Conservation (phyloP, 1,284 basidiomycete genomes). For the Meripilus lineatus region DNA sequence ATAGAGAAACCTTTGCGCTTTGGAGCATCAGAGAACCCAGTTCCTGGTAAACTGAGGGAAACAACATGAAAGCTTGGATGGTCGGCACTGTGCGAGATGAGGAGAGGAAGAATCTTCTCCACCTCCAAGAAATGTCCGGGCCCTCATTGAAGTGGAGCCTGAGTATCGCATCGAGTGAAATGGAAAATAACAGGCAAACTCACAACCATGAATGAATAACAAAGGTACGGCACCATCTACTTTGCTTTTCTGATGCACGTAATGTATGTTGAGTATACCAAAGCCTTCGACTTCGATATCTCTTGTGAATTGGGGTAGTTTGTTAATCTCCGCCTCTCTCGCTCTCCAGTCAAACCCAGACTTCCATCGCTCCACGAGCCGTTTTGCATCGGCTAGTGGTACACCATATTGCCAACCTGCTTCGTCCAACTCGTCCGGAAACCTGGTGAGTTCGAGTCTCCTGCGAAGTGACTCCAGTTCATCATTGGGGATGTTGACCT, state of each 20-base stretch:
- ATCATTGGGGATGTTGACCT: slow-evolving; percentile 12
- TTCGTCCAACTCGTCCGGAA: slow-evolving; percentile 15
- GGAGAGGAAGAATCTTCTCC: slow-evolving; percentile 25
- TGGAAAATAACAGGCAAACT: slow-evolving; percentile 18
- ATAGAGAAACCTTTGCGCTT: slow-evolving; percentile 32
- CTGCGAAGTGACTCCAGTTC: slow-evolving; percentile 15
- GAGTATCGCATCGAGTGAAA: neutral
- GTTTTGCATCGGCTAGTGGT: slow-evolving; percentile 40
- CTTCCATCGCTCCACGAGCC: slow-evolving; percentile 40
- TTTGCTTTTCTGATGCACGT: slow-evolving; percentile 43
- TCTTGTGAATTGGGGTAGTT: slow-evolving; percentile 43
- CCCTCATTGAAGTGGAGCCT: slow-evolving; percentile 21
- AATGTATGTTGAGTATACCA: slow-evolving; percentile 43
- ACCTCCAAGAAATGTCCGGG: slow-evolving; percentile 43
- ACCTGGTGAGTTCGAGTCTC: slow-evolving; percentile 13
- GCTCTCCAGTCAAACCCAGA: slow-evolving; percentile 44
- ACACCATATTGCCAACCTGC: slow-evolving; percentile 43
- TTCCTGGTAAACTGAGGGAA: slow-evolving; percentile 39
- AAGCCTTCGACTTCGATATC: slow-evolving; percentile 39
- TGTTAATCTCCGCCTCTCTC: slow-evolving; percentile 40
- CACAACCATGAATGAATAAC: slow-evolving; percentile 51
- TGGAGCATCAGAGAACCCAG: slow-evolving; percentile 30
- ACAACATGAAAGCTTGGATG: slow-evolving; percentile 41
- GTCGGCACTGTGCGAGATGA: slow-evolving; percentile 19
- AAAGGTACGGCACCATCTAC: slow-evolving; percentile 41